phyloP scores from a whole-genome alignment of 192 early-diverging fungal genomes.

The Backusella mclennaniae region DNA sequence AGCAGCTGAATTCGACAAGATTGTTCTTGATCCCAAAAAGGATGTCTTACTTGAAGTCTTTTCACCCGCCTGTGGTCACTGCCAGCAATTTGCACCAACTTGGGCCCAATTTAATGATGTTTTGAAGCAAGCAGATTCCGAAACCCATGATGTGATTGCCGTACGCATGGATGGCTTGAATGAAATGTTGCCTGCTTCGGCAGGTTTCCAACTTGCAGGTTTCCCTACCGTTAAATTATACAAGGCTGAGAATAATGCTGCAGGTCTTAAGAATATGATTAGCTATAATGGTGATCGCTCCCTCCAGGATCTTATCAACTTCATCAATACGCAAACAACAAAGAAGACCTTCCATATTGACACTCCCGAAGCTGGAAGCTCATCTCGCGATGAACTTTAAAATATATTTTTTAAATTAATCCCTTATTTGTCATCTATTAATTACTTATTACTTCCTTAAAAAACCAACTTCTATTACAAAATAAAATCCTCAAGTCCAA shows the following conservation, averaged over 20 bases:
- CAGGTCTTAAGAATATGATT: conserved; percentile 63
- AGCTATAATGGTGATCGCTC: conserved; percentile 81
- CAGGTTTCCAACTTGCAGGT: conserved; percentile 72
- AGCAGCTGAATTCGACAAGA: conserved; percentile 70
- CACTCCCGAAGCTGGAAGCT: not conserved
- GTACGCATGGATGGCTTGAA: conserved; percentile 95
- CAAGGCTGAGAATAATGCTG: conserved; percentile 56
- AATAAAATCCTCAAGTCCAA: not conserved
- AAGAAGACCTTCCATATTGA: not conserved
- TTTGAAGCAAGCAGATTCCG: conserved; percentile 37
- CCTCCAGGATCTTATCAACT: conserved; percentile 71
- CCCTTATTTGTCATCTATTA: not conserved
- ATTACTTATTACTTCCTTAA: too few species aligned
- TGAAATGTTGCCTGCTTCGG: conserved; percentile 80
- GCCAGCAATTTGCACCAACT: conserved; percentile 67
- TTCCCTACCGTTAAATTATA: conserved; percentile 95
- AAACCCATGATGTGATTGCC: conserved; percentile 39
- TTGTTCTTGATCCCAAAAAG: conserved; percentile 79
- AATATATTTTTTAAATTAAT: not conserved
- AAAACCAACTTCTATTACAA: not conserved
- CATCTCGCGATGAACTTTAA: not conserved
- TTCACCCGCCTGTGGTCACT: conserved; percentile 83
- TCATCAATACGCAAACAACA: conserved; percentile 26
- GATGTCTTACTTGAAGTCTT: conserved; percentile 94
- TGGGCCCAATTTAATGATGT: conserved; percentile 77